phyloP scores from a whole-genome alignment of 192 early-diverging fungal species.

The Haplosporangium gracile region DNA sequence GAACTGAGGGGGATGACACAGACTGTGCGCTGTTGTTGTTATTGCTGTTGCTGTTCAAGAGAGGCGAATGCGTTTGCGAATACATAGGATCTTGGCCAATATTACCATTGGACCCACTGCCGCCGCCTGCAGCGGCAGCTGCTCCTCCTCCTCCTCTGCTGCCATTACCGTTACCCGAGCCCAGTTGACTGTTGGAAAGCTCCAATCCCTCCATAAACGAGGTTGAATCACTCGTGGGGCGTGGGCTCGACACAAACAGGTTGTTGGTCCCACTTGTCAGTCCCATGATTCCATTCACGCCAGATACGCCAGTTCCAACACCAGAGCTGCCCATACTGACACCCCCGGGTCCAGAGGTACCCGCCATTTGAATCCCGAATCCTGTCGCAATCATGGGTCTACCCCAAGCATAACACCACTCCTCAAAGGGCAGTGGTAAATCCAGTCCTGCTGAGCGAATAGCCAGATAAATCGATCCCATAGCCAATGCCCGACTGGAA shows the following conservation, averaged over 20 bases:
- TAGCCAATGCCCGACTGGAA: conserved; percentile 48
- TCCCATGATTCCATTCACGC: conserved; percentile 46
- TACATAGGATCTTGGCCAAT: conserved; percentile 15
- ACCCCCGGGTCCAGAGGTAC: background rate
- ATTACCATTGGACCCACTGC: background rate
- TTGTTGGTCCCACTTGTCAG: conserved; percentile 32
- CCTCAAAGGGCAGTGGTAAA: conserved; percentile 47
- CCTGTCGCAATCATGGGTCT: conserved; percentile 36
- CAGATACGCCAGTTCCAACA: conserved; percentile 14
- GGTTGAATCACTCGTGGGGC: conserved; percentile 20
- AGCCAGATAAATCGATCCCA: conserved; percentile 52
- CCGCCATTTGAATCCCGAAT: conserved; percentile 28
- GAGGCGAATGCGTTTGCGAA: conserved; percentile 40
- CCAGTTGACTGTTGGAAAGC: background rate
- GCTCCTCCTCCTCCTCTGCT: background rate
- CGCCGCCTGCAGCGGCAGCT: background rate
- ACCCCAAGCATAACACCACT: conserved; percentile 57
- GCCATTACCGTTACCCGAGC: background rate
- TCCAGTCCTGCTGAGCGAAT: conserved; percentile 46
- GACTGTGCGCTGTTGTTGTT: conserved; percentile 1
- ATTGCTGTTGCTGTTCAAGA: background rate
- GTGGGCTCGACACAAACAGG: conserved; percentile 49
- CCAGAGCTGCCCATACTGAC: background rate
- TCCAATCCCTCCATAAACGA: conserved; percentile 42
- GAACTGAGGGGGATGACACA: conserved; percentile 14